Evolutionary conservation across 1,139 yeast genomes (phyloP), one percentile per base, ranked within the genome.

Genomic region (Meyerozyma athensensis): DNA sequence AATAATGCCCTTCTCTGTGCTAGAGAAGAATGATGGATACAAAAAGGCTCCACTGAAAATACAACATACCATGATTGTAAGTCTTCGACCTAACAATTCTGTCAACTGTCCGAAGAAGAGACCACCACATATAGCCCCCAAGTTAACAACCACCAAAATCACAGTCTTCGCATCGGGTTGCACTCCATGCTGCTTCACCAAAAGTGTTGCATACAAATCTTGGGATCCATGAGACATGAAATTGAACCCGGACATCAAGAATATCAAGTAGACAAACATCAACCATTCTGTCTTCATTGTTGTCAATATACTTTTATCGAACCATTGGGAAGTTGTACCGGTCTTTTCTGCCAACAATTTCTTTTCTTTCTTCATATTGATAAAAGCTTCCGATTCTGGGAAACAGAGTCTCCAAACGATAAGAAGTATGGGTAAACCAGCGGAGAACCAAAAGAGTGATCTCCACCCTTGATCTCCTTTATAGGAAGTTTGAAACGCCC

Each of bases 391-490:
- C 7, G 85, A 78, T 53, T 81, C 86, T 16, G 85, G 85, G 21
- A 79, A 61, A 17, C 53, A 41, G 39, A 71, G 44, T 57, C 89
- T 72, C 72, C 79, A 79, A 26, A 61, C 46, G 38, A 76, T 68
- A 45, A 82, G 69, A 14, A 80, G 55, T 30, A 76, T 72, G 19
- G 84, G 80, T 9, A 81, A 74, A 19, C 90, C 85, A 19, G 92
- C 79, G 37, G 85, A 77, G 51, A 86, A 83, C 89, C 94, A 85
- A 58, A 80, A 82, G 45, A 85, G 66, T 1, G 87, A 74, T 53
- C 94, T 72, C 95, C 95, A 86, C 1, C 76, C 72, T 47, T 77
- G 73, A 4, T 61, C 58, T 38, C 59, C 57, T 17, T 47, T 48
- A 39, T 46, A 46, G 7, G 79, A 60, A 40, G 69, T 72, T 45